Percentiles rank a stretch among this genome's conserved stretches.
These are phyloP conservation scores for Artemisia tridentata DNA, from an alignment of 129 eudicot species.

Conservation along the genomic window DNA sequence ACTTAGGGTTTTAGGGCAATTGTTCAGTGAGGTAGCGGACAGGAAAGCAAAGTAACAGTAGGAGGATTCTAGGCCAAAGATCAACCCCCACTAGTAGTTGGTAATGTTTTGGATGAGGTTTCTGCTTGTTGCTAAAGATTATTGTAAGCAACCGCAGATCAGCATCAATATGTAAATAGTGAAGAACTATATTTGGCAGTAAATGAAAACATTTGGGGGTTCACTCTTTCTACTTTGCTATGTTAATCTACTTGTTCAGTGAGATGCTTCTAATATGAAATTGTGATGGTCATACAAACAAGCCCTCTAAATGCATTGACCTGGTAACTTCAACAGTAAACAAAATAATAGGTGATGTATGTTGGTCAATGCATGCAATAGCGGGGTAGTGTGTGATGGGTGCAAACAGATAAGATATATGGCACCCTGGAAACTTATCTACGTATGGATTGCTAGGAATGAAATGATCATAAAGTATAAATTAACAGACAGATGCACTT, in stretches of 20 bases:
- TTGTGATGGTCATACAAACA: neutral
- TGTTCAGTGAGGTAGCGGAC: neutral
- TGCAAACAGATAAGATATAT: too few species aligned
- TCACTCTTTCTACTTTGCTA: neutral
- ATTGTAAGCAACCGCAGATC: constrained; percentile 7
- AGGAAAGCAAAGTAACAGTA: neutral
- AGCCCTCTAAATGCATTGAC: neutral
- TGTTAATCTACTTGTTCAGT: neutral
- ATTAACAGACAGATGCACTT: too few species aligned
- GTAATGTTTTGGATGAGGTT: neutral
- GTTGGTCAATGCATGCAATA: too few species aligned
- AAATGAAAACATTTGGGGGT: constrained; percentile 2
- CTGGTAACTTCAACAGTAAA: too few species aligned
- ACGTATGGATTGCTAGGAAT: too few species aligned
- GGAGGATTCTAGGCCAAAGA: too few species aligned
- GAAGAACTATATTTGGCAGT: constrained; percentile 2
- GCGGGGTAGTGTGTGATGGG: too few species aligned
- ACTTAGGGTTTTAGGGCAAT: constrained; percentile 6
- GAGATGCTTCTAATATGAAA: neutral
- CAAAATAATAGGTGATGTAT: too few species aligned
- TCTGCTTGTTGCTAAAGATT: neutral
- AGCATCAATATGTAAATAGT: neutral
- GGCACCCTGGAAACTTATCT: too few species aligned
- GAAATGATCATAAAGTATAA: too few species aligned
- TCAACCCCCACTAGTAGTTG: neutral